phyloP scores from a whole-genome alignment of 352 stramenopile species.

The Phytopythium litorale region DNA sequence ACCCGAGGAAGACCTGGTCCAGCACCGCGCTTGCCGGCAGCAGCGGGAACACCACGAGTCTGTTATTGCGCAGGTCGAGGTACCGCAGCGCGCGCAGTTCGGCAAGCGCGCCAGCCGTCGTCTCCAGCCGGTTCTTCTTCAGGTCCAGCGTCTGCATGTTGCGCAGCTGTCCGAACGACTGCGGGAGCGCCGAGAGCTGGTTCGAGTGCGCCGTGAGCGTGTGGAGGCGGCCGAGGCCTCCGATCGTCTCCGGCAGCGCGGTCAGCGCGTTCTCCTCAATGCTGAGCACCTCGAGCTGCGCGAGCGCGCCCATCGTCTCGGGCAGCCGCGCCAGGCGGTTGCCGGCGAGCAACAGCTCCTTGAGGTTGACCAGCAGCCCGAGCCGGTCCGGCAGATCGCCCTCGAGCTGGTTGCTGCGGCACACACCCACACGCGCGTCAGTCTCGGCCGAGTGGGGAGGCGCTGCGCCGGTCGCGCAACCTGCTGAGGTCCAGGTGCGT shows the following conservation, averaged over 20 bases:
- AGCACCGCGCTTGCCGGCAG: slow-evolving; percentile 50
- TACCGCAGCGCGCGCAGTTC: slow-evolving; percentile 50
- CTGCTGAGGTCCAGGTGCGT: slow-evolving; percentile 72
- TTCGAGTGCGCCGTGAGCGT: slow-evolving; percentile 61
- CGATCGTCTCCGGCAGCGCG: slow-evolving; percentile 44
- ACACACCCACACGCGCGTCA: background rate
- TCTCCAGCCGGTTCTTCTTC: slow-evolving; percentile 73
- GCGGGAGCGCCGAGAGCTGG: slow-evolving; percentile 42
- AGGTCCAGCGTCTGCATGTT: slow-evolving; percentile 69
- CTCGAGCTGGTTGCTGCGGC: slow-evolving; percentile 55
- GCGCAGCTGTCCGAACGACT: slow-evolving; percentile 36
- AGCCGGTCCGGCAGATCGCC: slow-evolving; percentile 50
- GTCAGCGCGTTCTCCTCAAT: slow-evolving; percentile 64
- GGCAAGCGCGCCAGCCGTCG: slow-evolving; percentile 33
- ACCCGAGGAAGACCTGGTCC: slow-evolving; percentile 79
- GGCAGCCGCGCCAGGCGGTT: slow-evolving; percentile 65
- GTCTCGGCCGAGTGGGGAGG: background rate
- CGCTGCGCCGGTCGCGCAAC: slow-evolving; percentile 13
- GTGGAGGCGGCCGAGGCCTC: slow-evolving; percentile 51
- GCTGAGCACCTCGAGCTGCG: slow-evolving; percentile 49
- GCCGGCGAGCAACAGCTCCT: slow-evolving; percentile 52
- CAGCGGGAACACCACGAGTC: slow-evolving; percentile 51
- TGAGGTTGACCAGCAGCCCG: slow-evolving; percentile 42
- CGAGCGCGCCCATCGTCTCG: slow-evolving; percentile 39
- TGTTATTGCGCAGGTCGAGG: slow-evolving; percentile 74